Percentiles rank a stretch among this genome's conserved stretches.
Conservation (phyloP, 208 protist genomes). For the Leishmania gerbilli region DNA sequence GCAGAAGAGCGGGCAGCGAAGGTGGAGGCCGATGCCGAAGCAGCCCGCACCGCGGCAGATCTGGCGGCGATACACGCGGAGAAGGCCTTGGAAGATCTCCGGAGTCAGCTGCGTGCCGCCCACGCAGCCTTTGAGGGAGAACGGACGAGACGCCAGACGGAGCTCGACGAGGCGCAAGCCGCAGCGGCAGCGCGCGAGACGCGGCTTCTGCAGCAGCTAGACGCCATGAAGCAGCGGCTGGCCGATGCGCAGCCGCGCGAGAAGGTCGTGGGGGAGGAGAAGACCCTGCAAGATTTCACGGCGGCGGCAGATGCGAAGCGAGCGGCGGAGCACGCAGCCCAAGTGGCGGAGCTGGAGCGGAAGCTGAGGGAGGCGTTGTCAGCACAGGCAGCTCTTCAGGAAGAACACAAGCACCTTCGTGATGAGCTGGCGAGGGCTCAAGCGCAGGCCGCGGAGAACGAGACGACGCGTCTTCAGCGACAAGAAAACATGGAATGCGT, state of each 20-base stretch:
- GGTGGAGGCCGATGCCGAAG: conserved; percentile 1
- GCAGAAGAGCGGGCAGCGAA: conserved; percentile 2
- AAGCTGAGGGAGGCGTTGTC: conserved; percentile 12
- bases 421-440: neutral
- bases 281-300: neutral
- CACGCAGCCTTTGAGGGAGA: conserved; percentile 11
- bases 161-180: neutral
- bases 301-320: conserved; percentile 13
- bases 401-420: neutral
- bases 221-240: conserved; percentile 2
- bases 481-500: neutral
- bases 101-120: conserved; percentile 9
- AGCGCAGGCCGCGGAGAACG: neutral
- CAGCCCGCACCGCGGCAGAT: neutral
- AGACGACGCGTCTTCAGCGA: neutral
- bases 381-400: conserved; percentile 3
- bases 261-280: neutral
- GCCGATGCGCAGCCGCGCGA: conserved; percentile 2
- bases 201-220: neutral
- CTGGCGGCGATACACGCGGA: conserved; percentile 8
- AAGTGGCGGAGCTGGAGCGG: conserved; percentile 11
- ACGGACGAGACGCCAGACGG: neutral
- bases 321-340: conserved; percentile 1
- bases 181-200: neutral
- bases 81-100: conserved; percentile 10